phyloP scores from a whole-genome alignment of 768 basidiomycete species.

The Ephemerocybe angulata region DNA sequence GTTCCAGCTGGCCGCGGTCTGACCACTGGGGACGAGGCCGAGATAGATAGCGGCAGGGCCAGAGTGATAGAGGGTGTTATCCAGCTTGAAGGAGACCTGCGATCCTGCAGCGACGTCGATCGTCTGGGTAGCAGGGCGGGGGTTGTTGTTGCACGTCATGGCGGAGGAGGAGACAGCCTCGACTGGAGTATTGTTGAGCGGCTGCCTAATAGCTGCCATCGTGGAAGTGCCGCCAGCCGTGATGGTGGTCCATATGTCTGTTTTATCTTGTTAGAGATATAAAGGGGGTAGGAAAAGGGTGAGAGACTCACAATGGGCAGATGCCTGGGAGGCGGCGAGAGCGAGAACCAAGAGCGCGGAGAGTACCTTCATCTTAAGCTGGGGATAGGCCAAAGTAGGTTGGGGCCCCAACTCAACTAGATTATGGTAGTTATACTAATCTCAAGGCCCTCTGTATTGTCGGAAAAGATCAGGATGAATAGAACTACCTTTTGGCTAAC shows the following conservation, averaged over 20 bases:
- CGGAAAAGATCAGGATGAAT: neutral
- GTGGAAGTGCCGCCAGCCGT: constrained; percentile 27
- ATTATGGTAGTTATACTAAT: too few relatives aligned
- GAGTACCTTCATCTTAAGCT: neutral
- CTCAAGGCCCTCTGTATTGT: too few relatives aligned
- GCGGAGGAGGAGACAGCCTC: constrained; percentile 26
- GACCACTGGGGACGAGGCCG: constrained; percentile 30
- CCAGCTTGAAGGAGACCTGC: constrained; percentile 37
- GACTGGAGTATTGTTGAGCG: constrained; percentile 31
- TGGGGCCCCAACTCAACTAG: neutral
- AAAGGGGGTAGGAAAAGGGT: neutral
- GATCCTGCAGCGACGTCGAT: constrained; percentile 37
- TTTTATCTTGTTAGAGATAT: neutral
- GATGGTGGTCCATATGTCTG: constrained; percentile 29
- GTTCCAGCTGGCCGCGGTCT: constrained; percentile 30
- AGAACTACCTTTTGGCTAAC: too few relatives aligned
- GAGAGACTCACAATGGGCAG: neutral
- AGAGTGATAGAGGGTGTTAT: constrained; percentile 22
- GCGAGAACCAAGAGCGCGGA: neutral
- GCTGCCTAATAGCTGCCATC: constrained; percentile 28
- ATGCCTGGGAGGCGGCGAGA: neutral
- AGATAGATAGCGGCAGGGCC: constrained; percentile 29
- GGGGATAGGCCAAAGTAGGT: neutral
- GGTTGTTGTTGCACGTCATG: constrained; percentile 36
- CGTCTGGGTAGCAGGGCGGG: constrained; percentile 31